A percentile compares a stretch with the other conserved stretches of the same genome.
Conservation (phyloP, 352 stramenopile genomes). For the Phytophthora multivora region DNA sequence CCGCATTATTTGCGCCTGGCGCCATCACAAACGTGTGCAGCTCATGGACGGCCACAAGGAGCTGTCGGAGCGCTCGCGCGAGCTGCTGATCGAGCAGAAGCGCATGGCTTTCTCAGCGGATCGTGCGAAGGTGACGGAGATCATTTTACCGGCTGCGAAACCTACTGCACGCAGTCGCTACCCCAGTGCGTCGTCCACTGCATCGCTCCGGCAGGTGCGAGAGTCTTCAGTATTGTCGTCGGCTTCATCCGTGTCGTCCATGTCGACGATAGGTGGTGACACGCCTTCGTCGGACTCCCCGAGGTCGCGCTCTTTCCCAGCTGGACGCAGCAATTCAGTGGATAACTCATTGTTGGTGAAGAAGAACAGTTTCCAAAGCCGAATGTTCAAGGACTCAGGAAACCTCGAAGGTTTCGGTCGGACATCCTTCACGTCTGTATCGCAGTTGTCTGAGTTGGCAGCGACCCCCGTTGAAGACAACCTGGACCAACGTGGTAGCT, state of each 20-base stretch:
- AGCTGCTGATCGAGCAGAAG: conserved; percentile 88
- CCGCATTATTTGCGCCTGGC: conserved; percentile 83
- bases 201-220: conserved; percentile 40
- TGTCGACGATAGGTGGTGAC: conserved; percentile 34
- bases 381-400: conserved; percentile 45
- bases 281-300: conserved; percentile 34
- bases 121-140: conserved; percentile 83
- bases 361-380: conserved; percentile 56
- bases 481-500: conserved; percentile 41
- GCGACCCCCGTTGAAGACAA: conserved; percentile 29
- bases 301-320: conserved; percentile 32
- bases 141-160: conserved; percentile 72
- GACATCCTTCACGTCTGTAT: conserved; percentile 80
- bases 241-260: conserved; percentile 45
- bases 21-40: conserved; percentile 85
- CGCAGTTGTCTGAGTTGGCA: conserved; percentile 60
- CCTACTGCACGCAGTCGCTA: conserved; percentile 56
- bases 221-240: conserved; percentile 46
- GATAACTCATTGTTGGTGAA: conserved; percentile 47
- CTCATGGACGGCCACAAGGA: conserved; percentile 90
- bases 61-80: conserved; percentile 72
- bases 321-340: conserved; percentile 51
- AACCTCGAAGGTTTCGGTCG: conserved; percentile 64
- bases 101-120: conserved; percentile 86
- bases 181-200: conserved; percentile 48